Conservation (phyloP, 805 yeast species). For the Candida yuanshanica region DNA sequence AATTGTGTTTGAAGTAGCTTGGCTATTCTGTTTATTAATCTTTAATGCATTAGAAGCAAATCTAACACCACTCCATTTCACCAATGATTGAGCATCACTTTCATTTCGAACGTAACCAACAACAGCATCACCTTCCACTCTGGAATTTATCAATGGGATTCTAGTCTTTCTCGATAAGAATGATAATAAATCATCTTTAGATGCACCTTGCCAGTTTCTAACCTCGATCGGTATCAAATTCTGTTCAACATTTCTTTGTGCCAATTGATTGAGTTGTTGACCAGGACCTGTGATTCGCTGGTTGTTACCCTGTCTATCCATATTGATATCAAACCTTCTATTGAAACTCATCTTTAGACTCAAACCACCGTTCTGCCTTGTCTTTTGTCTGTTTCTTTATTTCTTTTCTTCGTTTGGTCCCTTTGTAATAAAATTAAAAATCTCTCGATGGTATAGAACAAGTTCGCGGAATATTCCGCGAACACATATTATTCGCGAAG, state of each 20-base stretch:
- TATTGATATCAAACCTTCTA: neutral
- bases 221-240: slow-evolving; percentile 51
- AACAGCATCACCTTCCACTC: slow-evolving; percentile 50
- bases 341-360: neutral
- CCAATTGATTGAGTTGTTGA: slow-evolving; percentile 15
- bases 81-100: slow-evolving; percentile 53
- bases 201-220: slow-evolving; percentile 78
- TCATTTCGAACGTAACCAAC: slow-evolving; percentile 51
- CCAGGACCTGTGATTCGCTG: slow-evolving; percentile 1
- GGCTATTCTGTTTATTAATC: slow-evolving; percentile 31
- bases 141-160: slow-evolving; percentile 46
- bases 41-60: slow-evolving; percentile 71
- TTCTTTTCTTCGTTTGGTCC: neutral
- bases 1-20: slow-evolving; percentile 42
- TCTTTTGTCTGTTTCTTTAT: neutral
- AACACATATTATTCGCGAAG: neutral
- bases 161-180: slow-evolving; percentile 67
- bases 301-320: neutral
- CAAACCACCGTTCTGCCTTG: neutral
- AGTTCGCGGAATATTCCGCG: slow-evolving; percentile 1
- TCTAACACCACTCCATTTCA: slow-evolving; percentile 65
- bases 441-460: no score
- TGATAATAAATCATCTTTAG: slow-evolving; percentile 57
- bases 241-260: slow-evolving; percentile 24
- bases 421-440: no score